A percentile compares a stretch with the other conserved stretches of the same genome.
Conservation (phyloP, 2,329 filamentous ascomycete genomes). For the Colletotrichum lentis region DNA sequence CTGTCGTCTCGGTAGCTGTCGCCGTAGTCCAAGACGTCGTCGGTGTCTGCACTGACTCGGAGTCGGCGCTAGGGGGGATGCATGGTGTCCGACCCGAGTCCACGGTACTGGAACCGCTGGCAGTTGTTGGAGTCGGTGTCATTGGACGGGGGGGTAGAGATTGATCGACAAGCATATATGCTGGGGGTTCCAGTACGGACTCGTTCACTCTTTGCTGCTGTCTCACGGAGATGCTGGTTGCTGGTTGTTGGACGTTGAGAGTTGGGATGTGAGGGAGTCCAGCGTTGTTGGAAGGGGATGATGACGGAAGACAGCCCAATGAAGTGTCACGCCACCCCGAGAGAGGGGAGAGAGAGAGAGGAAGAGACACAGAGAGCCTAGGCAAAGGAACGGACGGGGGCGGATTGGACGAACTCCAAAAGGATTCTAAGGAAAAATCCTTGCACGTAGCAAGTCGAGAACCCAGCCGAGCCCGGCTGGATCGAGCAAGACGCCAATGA, state of each 20-base stretch:
- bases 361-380: background rate
- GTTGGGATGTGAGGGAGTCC: background rate
- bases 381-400: background rate
- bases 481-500: background rate
- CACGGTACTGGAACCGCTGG: conserved; percentile 24
- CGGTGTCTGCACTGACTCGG: conserved; percentile 3
- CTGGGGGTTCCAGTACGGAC: background rate
- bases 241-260: background rate
- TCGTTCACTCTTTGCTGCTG: background rate
- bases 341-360: background rate
- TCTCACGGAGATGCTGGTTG: background rate
- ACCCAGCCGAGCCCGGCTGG: background rate
- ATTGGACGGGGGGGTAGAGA: background rate
- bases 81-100: conserved; percentile 11
- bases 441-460: background rate
- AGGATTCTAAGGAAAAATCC: conserved; percentile 26
- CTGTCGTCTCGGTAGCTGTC: background rate
- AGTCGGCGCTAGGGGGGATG: background rate
- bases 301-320: background rate
- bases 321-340: conserved; percentile 14
- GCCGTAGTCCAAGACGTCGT: background rate
- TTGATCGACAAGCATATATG: background rate
- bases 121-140: conserved; percentile 13
- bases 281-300: background rate
- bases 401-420: conserved; percentile 23